phyloP scores from a whole-genome alignment of 805 yeast species.

The Candida ovalis region DNA sequence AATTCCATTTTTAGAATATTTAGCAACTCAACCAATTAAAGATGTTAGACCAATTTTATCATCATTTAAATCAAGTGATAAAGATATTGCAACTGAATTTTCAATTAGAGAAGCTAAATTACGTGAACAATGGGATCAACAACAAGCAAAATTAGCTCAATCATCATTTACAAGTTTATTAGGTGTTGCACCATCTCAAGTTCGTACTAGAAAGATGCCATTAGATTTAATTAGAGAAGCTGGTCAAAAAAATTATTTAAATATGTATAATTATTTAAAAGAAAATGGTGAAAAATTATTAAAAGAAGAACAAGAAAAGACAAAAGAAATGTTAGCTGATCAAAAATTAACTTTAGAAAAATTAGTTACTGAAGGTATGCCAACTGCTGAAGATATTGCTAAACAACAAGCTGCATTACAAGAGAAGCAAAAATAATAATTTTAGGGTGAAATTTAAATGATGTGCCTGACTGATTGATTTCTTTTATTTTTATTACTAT shows the following conservation, averaged over 20 bases:
- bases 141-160: constrained; percentile 34
- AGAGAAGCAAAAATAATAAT: constrained; percentile 11
- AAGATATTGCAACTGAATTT: constrained; percentile 73
- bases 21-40: constrained; percentile 78
- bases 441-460: neutral
- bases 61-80: constrained; percentile 59
- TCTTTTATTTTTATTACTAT: neutral
- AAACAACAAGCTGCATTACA: constrained; percentile 31
- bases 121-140: constrained; percentile 65
- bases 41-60: constrained; percentile 88
- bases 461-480: neutral
- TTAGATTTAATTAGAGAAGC: constrained; percentile 86
- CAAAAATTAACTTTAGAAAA: constrained; percentile 83
- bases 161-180: constrained; percentile 37
- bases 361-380: constrained; percentile 78
- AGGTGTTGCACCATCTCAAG: constrained; percentile 53
- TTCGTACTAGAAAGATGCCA: constrained; percentile 63
- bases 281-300: constrained; percentile 64
- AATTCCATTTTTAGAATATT: constrained; percentile 91
- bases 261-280: constrained; percentile 60
- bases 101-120: constrained; percentile 70
- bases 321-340: constrained; percentile 76
- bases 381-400: constrained; percentile 63
- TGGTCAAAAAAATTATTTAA: constrained; percentile 84
- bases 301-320: constrained; percentile 78